Percentiles rank a stretch among this genome's conserved stretches.
Conservation (phyloP, 345 rosid species). For the Geranium brycei region DNA sequence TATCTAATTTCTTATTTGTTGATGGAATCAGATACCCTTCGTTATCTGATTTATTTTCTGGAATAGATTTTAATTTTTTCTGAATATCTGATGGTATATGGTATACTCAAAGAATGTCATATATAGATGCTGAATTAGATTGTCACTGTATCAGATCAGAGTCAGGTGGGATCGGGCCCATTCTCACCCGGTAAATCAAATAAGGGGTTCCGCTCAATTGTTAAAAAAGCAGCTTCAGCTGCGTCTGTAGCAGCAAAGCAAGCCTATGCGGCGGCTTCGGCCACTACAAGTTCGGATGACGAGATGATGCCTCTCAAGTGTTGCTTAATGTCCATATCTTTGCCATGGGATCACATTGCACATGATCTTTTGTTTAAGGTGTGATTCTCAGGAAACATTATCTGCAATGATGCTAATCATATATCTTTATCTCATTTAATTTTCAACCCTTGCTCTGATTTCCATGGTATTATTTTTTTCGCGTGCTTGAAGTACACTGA, state of each 20-base stretch:
- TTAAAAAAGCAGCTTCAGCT: conserved; percentile 79
- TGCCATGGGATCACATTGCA: conserved; percentile 95
- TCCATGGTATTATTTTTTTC: neutral
- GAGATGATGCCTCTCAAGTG: conserved; percentile 92
- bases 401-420: neutral
- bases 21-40: too few relatives aligned
- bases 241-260: conserved; percentile 93
- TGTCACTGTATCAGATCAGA: conserved; percentile 59
- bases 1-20: too few relatives aligned
- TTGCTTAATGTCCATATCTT: conserved; percentile 85
- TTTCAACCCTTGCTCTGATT: neutral
- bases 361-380: conserved; percentile 93
- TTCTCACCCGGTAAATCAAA: conserved; percentile 67
- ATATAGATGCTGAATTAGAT: conserved; percentile 8
- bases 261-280: conserved; percentile 80
- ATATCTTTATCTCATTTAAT: conserved; percentile 1
- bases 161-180: conserved; percentile 66
- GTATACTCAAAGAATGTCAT: conserved; percentile 7
- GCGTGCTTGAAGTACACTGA: conserved; percentile 1
- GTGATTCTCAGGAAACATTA: conserved; percentile 1
- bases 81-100: neutral
- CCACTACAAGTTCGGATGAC: conserved; percentile 45
- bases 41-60: neutral
- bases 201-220: conserved; percentile 59
- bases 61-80: neutral